These are phyloP conservation scores for Calcarisporium arbuscula DNA, from an alignment of 2,329 filamentous ascomycete species.

Conservation along the genomic window DNA sequence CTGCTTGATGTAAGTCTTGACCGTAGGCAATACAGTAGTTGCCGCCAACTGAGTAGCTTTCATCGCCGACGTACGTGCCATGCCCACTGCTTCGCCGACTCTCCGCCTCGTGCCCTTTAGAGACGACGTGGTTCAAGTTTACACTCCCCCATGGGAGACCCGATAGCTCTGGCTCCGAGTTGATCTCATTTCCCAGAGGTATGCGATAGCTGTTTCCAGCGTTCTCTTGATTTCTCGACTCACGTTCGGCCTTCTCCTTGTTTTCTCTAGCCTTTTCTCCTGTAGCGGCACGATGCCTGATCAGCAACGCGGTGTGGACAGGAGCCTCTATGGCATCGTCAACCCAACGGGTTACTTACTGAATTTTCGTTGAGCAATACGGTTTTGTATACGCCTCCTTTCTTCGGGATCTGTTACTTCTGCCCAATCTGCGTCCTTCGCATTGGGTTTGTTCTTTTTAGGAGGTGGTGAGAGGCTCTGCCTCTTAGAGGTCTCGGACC, in stretches of 20 bases:
- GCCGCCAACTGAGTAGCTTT: slow-evolving; percentile 21
- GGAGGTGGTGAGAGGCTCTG: slow-evolving; percentile 23
- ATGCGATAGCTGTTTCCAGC: slow-evolving; percentile 60
- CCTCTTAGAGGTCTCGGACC: slow-evolving; percentile 19
- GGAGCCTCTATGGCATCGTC: too few relatives aligned
- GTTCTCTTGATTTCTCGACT: slow-evolving; percentile 55
- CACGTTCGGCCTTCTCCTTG: slow-evolving; percentile 58
- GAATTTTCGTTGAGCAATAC: slow-evolving; percentile 70
- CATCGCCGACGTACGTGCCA: slow-evolving; percentile 29
- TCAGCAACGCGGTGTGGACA: too few relatives aligned
- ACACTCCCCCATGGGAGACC: slow-evolving; percentile 69
- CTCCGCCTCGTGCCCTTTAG: slow-evolving; percentile 43
- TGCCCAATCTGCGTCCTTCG: slow-evolving; percentile 59
- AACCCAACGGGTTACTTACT: slow-evolving; percentile 48
- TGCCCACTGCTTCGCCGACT: slow-evolving; percentile 36
- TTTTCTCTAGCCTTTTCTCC: slow-evolving; percentile 65
- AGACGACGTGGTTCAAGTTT: slow-evolving; percentile 50
- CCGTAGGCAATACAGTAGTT: slow-evolving; percentile 20
- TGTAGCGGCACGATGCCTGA: slow-evolving; percentile 24
- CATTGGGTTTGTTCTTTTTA: slow-evolving; percentile 34
- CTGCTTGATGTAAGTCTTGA: slow-evolving; percentile 16
- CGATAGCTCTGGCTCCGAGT: slow-evolving; percentile 44
- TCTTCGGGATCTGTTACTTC: slow-evolving; percentile 64
- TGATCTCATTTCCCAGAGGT: slow-evolving; percentile 51
- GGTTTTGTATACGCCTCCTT: slow-evolving; percentile 68